phyloP scores from a whole-genome alignment of 495 filamentous ascomycete species.

The Neurospora tetraspora region DNA sequence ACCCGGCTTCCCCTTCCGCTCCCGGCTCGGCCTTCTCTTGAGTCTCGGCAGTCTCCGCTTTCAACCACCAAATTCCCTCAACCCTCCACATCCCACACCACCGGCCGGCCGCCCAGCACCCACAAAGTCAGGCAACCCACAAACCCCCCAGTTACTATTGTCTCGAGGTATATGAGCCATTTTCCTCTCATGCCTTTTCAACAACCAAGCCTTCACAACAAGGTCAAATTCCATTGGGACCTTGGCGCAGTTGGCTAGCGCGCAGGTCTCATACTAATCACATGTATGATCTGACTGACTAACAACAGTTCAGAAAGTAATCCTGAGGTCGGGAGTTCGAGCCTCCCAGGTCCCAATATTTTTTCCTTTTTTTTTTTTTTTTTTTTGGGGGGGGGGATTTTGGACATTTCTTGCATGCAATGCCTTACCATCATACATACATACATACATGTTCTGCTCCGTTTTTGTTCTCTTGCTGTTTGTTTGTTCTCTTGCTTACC shows the following conservation, averaged over 20 bases:
- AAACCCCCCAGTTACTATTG: no score
- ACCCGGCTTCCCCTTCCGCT: background rate
- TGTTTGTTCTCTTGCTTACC: no score
- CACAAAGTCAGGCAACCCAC: no score
- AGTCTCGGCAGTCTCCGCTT: background rate
- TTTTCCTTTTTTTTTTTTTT: background rate
- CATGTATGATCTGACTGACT: background rate
- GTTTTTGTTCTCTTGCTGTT: no score
- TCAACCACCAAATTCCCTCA: background rate
- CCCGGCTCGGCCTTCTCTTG: background rate
- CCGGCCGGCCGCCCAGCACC: no score
- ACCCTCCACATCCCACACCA: background rate
- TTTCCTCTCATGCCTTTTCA: background rate
- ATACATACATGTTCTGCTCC: no score
- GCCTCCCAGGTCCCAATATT: background rate
- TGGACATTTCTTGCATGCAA: no score
- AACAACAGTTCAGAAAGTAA: no score
- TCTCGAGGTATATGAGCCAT: background rate
- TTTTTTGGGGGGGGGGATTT: no score
- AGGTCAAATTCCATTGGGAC: background rate
- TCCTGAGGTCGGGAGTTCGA: background rate
- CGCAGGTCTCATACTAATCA: background rate
- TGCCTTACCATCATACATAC: no score
- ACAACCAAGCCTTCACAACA: no score
- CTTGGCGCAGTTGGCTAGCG: background rate